Evolutionary conservation across 2,329 filamentous ascomycete genomes (phyloP), one percentile per base, ranked within the genome.

Genomic region (Rhexocercosporidium sp.): DNA sequence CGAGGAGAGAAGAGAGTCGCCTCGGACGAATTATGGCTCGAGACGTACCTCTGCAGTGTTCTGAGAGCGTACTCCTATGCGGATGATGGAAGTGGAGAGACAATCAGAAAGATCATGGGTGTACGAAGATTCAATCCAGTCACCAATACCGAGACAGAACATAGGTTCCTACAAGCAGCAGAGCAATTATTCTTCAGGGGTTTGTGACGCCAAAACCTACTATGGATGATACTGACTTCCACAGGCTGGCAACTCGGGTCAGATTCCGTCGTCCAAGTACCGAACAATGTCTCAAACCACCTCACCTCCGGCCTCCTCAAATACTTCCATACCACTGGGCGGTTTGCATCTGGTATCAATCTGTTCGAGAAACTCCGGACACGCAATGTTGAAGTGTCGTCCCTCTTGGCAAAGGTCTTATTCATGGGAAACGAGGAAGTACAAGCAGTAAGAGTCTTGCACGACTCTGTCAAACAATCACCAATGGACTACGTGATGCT

Each of bases 401-500:
- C 96, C 0, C 84, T 99, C 0, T 85, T 99, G 25, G 92, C 96
- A 29, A 94, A 92, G 74, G 93, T 99, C 27, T 88, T 97, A 73
- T 92, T 98, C 73, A 93, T 96, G 84, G 96, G 93, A 22, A 94
- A 97, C 72, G 96, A 99, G 78, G 96, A 99, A 78, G 96, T 99
- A n/a, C 90, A 96, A 73, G 96, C 94, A 1, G 92, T 99, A 37
- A 89, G 93, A 69, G 85, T 97, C 20, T 85, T 99, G 60, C 92
- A 97, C 77, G 90, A 97, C 62, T 92, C 94, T 3, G 86, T 99
- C 31, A 91, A 96, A 78, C 91, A 97, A 74, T 88, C 95, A 0
- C 94, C 96, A 0, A 98, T 99, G 94, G 96, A 99, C 80, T 97
- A 98, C 78, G 92, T 96, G 39, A 90, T 99, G 81, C 89, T 99